Percentiles rank a stretch among this genome's conserved stretches.
Conservation (phyloP, 1,284 basidiomycete genomes). For the Cystobasidium pallidum region DNA sequence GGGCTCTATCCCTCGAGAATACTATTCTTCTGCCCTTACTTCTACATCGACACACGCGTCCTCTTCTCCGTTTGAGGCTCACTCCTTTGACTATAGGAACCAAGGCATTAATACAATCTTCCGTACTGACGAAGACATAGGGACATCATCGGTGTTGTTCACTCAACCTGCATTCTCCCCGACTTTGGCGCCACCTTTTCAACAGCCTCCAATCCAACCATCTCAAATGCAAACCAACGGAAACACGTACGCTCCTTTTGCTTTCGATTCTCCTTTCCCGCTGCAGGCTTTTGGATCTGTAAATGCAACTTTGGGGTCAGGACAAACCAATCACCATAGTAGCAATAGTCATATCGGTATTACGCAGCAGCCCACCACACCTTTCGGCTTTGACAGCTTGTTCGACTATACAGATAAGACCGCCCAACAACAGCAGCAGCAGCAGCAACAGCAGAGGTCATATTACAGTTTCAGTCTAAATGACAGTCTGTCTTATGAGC, state of each 20-base stretch:
- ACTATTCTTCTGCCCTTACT: constrained; percentile 6
- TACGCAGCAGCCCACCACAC: constrained; percentile 3
- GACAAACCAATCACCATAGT: not conserved
- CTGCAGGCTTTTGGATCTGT: constrained; percentile 11
- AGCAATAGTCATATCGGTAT: not conserved
- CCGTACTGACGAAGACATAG: not conserved
- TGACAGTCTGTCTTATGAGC: not conserved
- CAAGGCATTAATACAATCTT: not conserved
- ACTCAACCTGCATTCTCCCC: constrained; percentile 6
- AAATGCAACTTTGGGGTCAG: not conserved
- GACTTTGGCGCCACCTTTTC: constrained; percentile 15
- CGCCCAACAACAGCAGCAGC: not conserved
- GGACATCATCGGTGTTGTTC: not conserved
- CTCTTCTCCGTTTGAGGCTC: not conserved
- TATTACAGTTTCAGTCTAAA: not conserved
- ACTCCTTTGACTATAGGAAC: not conserved
- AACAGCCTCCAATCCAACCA: not conserved
- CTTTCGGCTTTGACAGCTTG: constrained; percentile 34
- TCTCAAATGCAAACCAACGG: constrained; percentile 9
- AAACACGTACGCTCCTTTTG: constrained; percentile 27
- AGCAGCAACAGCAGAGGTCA: not conserved
- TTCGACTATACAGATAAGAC: constrained; percentile 21
- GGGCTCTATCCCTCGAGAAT: not conserved
- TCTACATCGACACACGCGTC: not conserved
- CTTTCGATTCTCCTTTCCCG: constrained; percentile 33